Base-by-base conservation (phyloP, 2,329 filamentous ascomycete species). In the Aquanectria penicillioides region DNA sequence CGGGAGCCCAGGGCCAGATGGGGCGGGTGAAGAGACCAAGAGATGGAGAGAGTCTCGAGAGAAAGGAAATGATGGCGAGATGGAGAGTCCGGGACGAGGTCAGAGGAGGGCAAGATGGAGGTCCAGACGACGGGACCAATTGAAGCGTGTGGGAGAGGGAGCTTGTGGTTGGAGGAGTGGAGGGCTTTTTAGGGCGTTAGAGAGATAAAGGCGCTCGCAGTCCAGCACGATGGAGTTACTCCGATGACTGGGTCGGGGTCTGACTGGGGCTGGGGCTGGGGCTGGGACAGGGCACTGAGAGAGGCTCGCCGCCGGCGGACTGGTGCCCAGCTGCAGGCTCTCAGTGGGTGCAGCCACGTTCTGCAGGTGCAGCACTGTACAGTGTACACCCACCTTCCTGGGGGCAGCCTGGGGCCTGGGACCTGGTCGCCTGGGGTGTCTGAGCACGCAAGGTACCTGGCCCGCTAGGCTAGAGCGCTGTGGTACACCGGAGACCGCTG, bases 91-190 rank as follows among this genome's bases (percentile, higher is more conserved):
- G 49, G 26, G n/a, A 50, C 43, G 31, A 18, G 37, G n/a, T 40
- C 44, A 56, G 47, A 52, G 13, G 40, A 29, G 26, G 9, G 20
- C 23, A 29, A 41, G 49, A 59, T 43, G 43, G 43, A 55, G 29
- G 36, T 31, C 34, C 50, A 22, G 57, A 55, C 50, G 57, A 59
- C 44, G 38, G 44, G 26, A 29, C 50, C 56, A 59, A 59, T 59
- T 48, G 48, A 58, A 41, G 41, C 22, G 48, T 52, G 40, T 58
- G 48, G 49, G 40, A 43, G 47, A 46, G 26, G 53, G n/a, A 52
- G 48, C 55, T 57, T 31, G 48, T 58, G 55, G 55, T 52, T 52
- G 48, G 54, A 57, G 46, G 54, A 57, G 55, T 47, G 37, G 44
- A 50, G 44, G 41, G 11, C 29, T 41, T 33, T 51, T 51, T 43